Evolutionary conservation across 176 grass and related monocot species (phyloP).

Genomic region (Secale cereale): DNA sequence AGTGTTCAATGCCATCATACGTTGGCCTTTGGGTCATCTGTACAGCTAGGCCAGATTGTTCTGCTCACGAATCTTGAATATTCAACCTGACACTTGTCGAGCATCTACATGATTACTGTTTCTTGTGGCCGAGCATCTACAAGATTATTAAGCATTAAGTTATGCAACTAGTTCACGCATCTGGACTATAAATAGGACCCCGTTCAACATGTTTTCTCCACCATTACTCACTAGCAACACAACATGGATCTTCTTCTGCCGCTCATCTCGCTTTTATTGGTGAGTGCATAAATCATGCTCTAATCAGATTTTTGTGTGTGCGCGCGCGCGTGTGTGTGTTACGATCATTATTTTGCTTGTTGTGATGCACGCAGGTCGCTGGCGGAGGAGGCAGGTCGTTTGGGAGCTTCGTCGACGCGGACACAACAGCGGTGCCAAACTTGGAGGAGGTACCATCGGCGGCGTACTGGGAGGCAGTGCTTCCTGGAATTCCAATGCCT

Average conservation of each 20-base stretch:
- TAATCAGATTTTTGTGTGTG: background rate
- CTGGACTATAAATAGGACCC: background rate
- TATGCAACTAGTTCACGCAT: background rate
- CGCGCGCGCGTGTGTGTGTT: background rate
- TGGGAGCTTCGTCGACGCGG: background rate
- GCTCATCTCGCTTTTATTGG: background rate
- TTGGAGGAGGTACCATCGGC: background rate
- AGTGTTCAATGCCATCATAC: background rate
- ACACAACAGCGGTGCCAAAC: background rate
- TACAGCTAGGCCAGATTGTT: background rate
- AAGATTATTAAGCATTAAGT: background rate
- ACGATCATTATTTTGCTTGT: background rate
- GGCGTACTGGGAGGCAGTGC: background rate
- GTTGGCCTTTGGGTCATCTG: background rate
- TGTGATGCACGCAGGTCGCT: background rate
- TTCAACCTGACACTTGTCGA: background rate
- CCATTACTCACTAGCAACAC: background rate
- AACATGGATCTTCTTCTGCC: background rate
- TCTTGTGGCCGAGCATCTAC: background rate
- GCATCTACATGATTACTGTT: background rate
- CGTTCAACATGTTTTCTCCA: background rate
- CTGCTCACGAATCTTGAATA: background rate
- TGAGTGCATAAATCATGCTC: background rate
- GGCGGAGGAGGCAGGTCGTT: background rate
- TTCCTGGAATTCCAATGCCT: background rate